Base-by-base conservation (phyloP, 129 eudicot species). In the Artemisia argyi region DNA sequence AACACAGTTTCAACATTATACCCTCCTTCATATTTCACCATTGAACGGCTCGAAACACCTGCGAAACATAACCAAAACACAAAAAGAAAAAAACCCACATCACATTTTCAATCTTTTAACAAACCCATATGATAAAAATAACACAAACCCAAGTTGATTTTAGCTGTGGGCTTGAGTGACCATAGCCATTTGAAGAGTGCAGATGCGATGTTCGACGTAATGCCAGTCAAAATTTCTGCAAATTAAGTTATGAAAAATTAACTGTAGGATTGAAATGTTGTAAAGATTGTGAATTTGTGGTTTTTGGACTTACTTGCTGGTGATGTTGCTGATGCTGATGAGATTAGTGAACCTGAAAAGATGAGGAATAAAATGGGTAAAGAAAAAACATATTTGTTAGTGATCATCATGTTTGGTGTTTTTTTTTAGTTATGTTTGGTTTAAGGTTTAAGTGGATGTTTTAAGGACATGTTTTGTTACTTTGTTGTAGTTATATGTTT, bases 1-100 rank as follows among this genome's bases (percentile, higher is more conserved):
- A 94, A 94, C 68, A 94, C 96, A 2, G 98, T 90, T 73, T 94
- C 97, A 18, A 94, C 96, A 52, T 78, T 79, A 83, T 90, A 94
- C 66, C 98, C 98, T 58, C 93, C 86, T 67, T 94, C 98, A 66
- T 90, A 94, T 79, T 90, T 94, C 86, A 94, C 83, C 96, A 88
- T 76, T 2, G 98, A 94, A 39, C 97, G 98, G 77, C 86, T 88
- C 51, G 90, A 46, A 82, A 81, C 68, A 48, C 81, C 98, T 93
- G 85, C n/a, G 11, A 50, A 0, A 50, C 8, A 65, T 22, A 16
- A 1, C 39, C 42, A 79, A 46, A 39, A 66, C 30, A 7, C 10
- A 56, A 58, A 35, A 47, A 67, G 22, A 39, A 15, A 28, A 62
- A 56, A 24, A 61, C 28, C 60, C 74, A 67, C 65, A 47, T 12